Base-by-base conservation (phyloP, 2,329 filamentous ascomycete genomes). In the Geoglossum cookeanum region DNA sequence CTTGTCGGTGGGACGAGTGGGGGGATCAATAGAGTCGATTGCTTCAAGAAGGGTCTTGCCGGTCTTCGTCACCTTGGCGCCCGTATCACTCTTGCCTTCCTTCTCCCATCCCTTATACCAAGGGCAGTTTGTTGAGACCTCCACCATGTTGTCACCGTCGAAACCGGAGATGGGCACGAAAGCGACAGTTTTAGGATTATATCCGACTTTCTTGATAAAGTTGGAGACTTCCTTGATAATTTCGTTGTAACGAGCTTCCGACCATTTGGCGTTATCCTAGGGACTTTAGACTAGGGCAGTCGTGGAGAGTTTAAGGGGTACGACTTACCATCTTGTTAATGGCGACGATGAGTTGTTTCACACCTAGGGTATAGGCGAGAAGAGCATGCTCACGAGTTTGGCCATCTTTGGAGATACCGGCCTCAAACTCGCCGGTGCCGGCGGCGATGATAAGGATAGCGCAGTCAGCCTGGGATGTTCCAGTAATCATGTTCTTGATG, bases 401-500 rank as follows among this genome's bases (percentile, higher is more conserved):
- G 77, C 92, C 92, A 88, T 97, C 92, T 88, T 98, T 98, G 85
- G 92, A 97, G 87, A 98, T 98, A 97, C 92, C 92, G 85, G 92
- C 92, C 85, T 98, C 92, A 85, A 98, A 98, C 84, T 98, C 92
- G 96, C 92, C 92, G 88, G 89, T 95, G 82, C 92, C 92, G 72
- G 92, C 89, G 70, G 91, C 92, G 78, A 98, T 98, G 80, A 98
- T 97, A 81, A 98, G 90, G 76, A 98, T 88, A 72, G 92, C 92
- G 79, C 92, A 97, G 74, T 98, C 92, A 70, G 92, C 92, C 86
- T 97, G 92, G 76, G 92, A 98, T 73, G 92, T 97, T 90, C 92
- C 92, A 85, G 92, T 97, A 77, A 98, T 98, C 92, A 98, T 98
- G 90, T 97, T 98, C 91, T 98, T 98, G 88, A 98, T 97, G 84